Base-by-base conservation (phyloP, 495 filamentous ascomycete genomes). In the Aspergillus affinis region DNA sequence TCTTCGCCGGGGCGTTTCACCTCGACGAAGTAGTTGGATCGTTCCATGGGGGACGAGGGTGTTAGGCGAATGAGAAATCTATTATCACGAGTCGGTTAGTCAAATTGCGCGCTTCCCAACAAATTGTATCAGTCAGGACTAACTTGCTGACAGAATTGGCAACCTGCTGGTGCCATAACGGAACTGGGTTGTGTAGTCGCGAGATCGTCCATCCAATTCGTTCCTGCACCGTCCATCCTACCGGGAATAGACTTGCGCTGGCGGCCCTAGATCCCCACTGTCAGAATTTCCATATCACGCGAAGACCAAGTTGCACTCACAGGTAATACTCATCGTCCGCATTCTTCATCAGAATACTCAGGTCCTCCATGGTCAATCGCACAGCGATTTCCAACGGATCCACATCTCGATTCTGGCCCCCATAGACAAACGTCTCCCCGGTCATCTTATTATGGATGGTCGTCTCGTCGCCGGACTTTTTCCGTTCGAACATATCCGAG, bases 381-480 rank as follows among this genome's bases (percentile, higher is more conserved):
- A 83, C 83, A n/a, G 81, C 82, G 17, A 81, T 72, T 64, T 86
- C 83, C 32, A 86, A 70, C 27, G 82, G 81, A 54, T 82, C 77
- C 19, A 71, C 63, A 20, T 72, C 65, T 13, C 65, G 32, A 36
- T 65, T 65, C n/a, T 64, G 50, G 13, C 69, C 67, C 1, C 71
- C 65, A 45, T 82, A 65, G 1, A 65, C 44, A 54, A 80, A 83
- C 30, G 65, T 76, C 55, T 86, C 82, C 10, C 73, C 68, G 0
- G 82, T 84, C 60, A 81, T 72, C 51, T 70, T 70, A 58, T 85
- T 85, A 30, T 75, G 61, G 17, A 86, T 70, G 5, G 55, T 65
- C 4, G 65, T 68, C 48, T 71, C 65, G 4, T 66, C 62, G n/a
- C 65, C 63, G n/a, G 56, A 17, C 19, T 59, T 67, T n/a, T 69